Conservation (phyloP, 2,329 filamentous ascomycete genomes). For the Hymenotorrendiella dingleyae region DNA sequence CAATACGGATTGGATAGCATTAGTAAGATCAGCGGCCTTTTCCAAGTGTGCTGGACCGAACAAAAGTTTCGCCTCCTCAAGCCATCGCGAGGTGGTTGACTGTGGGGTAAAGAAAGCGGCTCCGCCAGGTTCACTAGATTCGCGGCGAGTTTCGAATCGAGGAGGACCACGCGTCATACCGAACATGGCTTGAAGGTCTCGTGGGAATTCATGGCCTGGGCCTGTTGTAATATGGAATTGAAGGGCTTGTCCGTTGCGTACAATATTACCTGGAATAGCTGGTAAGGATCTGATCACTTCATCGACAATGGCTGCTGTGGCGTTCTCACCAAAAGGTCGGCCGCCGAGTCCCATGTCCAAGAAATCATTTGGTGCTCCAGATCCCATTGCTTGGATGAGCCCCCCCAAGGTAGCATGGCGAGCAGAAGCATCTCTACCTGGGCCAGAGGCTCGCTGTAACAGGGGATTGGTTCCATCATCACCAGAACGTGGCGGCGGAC, state of each 20-base stretch:
- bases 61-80: constrained; percentile 82
- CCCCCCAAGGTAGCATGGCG: constrained; percentile 44
- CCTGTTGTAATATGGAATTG: constrained; percentile 54
- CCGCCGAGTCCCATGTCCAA: constrained; percentile 26
- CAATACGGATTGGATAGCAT: constrained; percentile 64
- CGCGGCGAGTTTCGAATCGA: constrained; percentile 21
- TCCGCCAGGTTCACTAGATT: constrained; percentile 28
- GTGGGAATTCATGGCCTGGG: constrained; percentile 41
- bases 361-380: constrained; percentile 29
- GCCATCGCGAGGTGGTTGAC: constrained; percentile 72
- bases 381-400: constrained; percentile 41
- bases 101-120: constrained; percentile 55
- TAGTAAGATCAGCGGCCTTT: constrained; percentile 61
- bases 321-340: constrained; percentile 28
- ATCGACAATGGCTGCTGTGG: constrained; percentile 22
- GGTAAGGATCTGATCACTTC: constrained; percentile 30
- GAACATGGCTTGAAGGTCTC: constrained; percentile 44
- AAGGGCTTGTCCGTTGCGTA: constrained; percentile 45
- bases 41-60: constrained; percentile 67
- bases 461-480: constrained; percentile 87
- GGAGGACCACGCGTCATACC: constrained; percentile 24
- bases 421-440: constrained; percentile 40
- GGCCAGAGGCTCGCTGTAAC: constrained; percentile 56
- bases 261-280: constrained; percentile 25
- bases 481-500: constrained; percentile 41